Evolutionary conservation across 306 rosid genomes (phyloP), one percentile per base, ranked within the genome.

Genomic region (Abrus precatorius): DNA sequence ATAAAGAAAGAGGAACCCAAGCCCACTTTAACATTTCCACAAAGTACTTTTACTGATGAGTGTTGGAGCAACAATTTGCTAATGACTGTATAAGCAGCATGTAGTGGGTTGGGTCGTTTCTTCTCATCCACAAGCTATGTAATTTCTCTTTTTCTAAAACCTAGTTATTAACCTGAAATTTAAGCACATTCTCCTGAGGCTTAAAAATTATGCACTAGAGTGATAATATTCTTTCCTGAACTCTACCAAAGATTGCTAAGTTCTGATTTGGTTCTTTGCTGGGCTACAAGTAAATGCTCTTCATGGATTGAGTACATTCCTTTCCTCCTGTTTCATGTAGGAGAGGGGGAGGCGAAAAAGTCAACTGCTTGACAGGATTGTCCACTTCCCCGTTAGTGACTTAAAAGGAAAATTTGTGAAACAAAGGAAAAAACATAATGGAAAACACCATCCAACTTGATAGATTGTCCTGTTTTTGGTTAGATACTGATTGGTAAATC

Each of bases 251-350:
- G 59, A 11, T 33, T 70, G n/a, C 6, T 36, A 47, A 6, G 45
- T 47, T 82, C 63, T 56, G 47, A 12, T 74, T 67, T 67, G 36
- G 40, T 66, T 71, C 71, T 47, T 67, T 60, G 53, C 55, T 56
- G 64, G 55, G 7, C 48, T 44, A 3, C 14, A 74, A 45, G 43
- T 57, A 29, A 11, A 50, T 70, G 54, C 75, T 55, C 54, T 56
- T 28, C 71, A 12, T 28, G 41, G 45, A 8, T 82, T 29, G 44
- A 43, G n/a, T 75, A 72, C 7, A 30, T 65, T 64, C 45, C 20
- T 65, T 40, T 14, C 44, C 59, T 52, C 13, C 32, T 62, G 60
- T 60, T 34, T 52, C 48, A 50, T 45, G 5, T 30, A 7, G 28
- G n/a, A 7, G 60, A 20, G 56, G 28, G 28, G 28, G 56, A 1